These are phyloP conservation scores for Tulasnella sp. DNA, from an alignment of 768 basidiomycete genomes.

Conservation along the genomic window DNA sequence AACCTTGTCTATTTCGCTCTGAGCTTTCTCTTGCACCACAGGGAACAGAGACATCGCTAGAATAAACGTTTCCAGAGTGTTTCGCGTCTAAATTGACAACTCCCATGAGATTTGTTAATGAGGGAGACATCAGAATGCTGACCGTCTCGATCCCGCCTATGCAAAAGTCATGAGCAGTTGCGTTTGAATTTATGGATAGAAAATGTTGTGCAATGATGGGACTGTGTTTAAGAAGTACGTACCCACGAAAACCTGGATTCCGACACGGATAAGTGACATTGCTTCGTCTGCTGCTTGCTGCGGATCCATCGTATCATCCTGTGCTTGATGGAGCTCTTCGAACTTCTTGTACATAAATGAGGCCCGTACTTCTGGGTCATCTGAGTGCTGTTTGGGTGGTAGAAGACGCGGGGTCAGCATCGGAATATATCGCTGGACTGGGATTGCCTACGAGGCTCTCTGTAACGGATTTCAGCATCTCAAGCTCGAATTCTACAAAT, in stretches of 20 bases:
- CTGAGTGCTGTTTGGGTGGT: neutral
- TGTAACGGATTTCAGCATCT: neutral
- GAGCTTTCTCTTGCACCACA: conserved; percentile 23
- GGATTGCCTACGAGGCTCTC: neutral
- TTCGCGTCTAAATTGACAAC: conserved; percentile 7
- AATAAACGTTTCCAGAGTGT: conserved; percentile 15
- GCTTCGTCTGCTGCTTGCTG: neutral
- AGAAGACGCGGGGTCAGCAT: neutral
- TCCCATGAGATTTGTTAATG: neutral
- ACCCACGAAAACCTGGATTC: neutral
- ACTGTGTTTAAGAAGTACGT: neutral
- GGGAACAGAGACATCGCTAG: conserved; percentile 22
- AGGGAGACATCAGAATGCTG: neutral
- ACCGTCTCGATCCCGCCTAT: neutral
- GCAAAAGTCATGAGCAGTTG: neutral
- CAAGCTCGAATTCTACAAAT: neutral
- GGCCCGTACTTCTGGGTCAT: neutral
- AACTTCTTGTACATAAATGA: neutral
- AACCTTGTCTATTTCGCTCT: conserved; percentile 28
- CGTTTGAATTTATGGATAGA: neutral
- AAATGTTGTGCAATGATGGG: neutral
- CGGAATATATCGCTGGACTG: neutral
- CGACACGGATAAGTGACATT: neutral
- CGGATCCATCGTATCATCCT: neutral
- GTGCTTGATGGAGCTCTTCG: neutral